phyloP scores from a whole-genome alignment of 2,329 filamentous ascomycete genomes.

The Shiraia sp. region DNA sequence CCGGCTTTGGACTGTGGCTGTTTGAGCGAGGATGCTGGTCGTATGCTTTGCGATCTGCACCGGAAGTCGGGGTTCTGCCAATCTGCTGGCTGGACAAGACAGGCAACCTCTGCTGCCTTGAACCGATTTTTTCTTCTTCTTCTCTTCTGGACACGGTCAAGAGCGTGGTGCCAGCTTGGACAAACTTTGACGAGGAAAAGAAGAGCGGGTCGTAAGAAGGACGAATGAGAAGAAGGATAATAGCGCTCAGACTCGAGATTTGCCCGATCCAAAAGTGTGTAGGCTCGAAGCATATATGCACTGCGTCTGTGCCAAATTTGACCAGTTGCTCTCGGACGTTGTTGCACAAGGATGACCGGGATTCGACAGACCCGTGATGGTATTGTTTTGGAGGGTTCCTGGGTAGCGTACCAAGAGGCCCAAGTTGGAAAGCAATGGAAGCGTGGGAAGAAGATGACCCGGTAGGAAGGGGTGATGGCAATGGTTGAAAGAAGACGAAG shows the following conservation, averaged over 20 bases:
- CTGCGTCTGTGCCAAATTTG: slow-evolving; percentile 32
- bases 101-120: slow-evolving; percentile 18
- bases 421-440: slow-evolving; percentile 23
- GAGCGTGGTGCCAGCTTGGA: slow-evolving; percentile 7
- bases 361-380: slow-evolving; percentile 37
- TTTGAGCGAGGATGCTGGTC: slow-evolving; percentile 35
- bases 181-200: no score
- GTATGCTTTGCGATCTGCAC: slow-evolving; percentile 36
- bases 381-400: slow-evolving; percentile 27
- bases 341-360: slow-evolving; percentile 41
- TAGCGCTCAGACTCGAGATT: slow-evolving; percentile 11
- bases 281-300: slow-evolving; percentile 43
- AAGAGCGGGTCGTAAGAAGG: no score
- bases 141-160: no score
- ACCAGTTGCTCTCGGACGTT: slow-evolving; percentile 24
- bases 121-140: slow-evolving; percentile 14
- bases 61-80: slow-evolving; percentile 31
- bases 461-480: slow-evolving; percentile 15
- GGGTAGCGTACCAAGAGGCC: slow-evolving; percentile 30
- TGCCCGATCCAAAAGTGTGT: slow-evolving; percentile 14
- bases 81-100: slow-evolving; percentile 23
- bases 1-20: slow-evolving; percentile 38
- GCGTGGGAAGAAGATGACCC: slow-evolving; percentile 8
- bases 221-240: slow-evolving; percentile 6
- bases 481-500: slow-evolving; percentile 21